These are phyloP conservation scores for Starmerella sirachaensis DNA, from an alignment of 805 yeast species.

Conservation along the genomic window DNA sequence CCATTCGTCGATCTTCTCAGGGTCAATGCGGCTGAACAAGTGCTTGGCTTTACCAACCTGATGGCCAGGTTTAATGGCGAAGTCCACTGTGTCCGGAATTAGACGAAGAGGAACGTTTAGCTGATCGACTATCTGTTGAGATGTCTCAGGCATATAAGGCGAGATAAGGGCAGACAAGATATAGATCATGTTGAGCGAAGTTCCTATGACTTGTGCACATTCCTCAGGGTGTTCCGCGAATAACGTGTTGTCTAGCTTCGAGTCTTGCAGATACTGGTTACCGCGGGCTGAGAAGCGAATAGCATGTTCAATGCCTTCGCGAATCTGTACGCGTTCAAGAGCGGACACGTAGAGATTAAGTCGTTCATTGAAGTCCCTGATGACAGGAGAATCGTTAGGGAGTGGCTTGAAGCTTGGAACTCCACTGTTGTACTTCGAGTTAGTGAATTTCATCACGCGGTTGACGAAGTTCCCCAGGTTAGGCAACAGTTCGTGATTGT, in stretches of 20 bases:
- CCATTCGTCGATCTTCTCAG: conserved; percentile 77
- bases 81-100: conserved; percentile 64
- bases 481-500: conserved; percentile 86
- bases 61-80: conserved; percentile 67
- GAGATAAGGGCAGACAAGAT: conserved; percentile 67
- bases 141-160: conserved; percentile 86
- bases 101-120: conserved; percentile 69
- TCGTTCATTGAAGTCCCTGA: conserved; percentile 48
- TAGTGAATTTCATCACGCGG: conserved; percentile 79
- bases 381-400: conserved; percentile 31
- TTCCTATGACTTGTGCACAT: conserved; percentile 85
- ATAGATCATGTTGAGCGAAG: conserved; percentile 80
- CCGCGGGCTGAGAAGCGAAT: conserved; percentile 89
- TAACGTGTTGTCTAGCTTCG: conserved; percentile 81
- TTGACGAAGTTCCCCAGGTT: conserved; percentile 95
- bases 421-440: conserved; percentile 84
- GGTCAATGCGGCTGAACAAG: conserved; percentile 85
- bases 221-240: conserved; percentile 63
- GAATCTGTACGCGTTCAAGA: conserved; percentile 60
- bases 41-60: conserved; percentile 84
- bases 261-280: conserved; percentile 89
- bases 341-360: conserved; percentile 51
- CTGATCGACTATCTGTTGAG: conserved; percentile 57
- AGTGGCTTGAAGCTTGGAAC: conserved; percentile 54
- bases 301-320: conserved; percentile 83